Conservation (phyloP, 768 basidiomycete genomes). For the Krasilnikovozyma curviuscula region DNA sequence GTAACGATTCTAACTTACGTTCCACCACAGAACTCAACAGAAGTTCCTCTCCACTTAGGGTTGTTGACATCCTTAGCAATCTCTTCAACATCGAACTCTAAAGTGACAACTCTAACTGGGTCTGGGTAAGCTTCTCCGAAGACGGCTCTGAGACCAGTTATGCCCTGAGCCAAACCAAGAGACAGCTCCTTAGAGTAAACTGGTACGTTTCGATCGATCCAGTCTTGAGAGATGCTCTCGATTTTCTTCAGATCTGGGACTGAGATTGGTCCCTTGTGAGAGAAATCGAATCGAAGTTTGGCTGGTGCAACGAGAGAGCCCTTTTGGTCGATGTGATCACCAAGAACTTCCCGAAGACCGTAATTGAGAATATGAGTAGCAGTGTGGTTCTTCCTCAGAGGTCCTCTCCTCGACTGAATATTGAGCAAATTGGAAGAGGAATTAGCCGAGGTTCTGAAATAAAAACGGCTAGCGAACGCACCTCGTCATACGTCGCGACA, state of each 20-base stretch:
- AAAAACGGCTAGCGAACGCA: constrained; percentile 24
- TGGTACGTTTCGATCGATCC: constrained; percentile 73
- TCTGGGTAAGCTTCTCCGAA: constrained; percentile 97
- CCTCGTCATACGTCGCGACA: constrained; percentile 81
- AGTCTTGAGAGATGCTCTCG: constrained; percentile 62
- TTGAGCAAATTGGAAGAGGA: neutral
- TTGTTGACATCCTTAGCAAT: constrained; percentile 69
- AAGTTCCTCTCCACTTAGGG: constrained; percentile 74
- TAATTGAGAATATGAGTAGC: constrained; percentile 97
- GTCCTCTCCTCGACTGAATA: constrained; percentile 85
- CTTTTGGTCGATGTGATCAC: constrained; percentile 95
- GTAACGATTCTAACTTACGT: constrained; percentile 40
- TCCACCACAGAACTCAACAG: constrained; percentile 95
- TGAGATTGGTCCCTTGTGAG: constrained; percentile 76
- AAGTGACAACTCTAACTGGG: constrained; percentile 81
- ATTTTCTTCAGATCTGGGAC: constrained; percentile 59
- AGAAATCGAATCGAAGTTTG: constrained; percentile 96
- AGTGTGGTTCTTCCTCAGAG: constrained; percentile 91
- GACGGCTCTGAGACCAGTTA: constrained; percentile 86
- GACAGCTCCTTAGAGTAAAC: constrained; percentile 76
- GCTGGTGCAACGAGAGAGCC: constrained; percentile 90
- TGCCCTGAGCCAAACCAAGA: constrained; percentile 56
- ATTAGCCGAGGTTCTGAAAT: neutral
- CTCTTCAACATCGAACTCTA: constrained; percentile 73
- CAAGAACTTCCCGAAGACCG: constrained; percentile 73